Conservation (phyloP, 1,139 yeast species). For the Suhomyces chickasaworum region DNA sequence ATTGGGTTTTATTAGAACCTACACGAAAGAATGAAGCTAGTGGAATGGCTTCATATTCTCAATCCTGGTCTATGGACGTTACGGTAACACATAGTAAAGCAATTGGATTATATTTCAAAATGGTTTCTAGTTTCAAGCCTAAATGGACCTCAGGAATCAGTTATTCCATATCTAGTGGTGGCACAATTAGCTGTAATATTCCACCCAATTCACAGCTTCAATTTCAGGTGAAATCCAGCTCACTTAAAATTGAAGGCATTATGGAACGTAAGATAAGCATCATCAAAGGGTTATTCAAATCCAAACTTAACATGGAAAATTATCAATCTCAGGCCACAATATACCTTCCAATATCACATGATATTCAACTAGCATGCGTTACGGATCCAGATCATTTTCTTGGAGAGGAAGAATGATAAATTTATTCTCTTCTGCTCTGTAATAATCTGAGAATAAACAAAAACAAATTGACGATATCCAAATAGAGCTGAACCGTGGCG, state of each 20-base stretch:
- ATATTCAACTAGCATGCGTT: constrained; percentile 30
- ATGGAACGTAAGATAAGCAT: constrained; percentile 21
- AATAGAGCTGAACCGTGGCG: constrained; percentile 73
- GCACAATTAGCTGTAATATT: constrained; percentile 25
- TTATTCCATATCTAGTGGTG: constrained; percentile 21
- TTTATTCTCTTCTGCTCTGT: constrained; percentile 46
- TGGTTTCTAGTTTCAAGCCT: constrained; percentile 20
- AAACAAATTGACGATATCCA: constrained; percentile 82
- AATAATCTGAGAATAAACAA: constrained; percentile 72
- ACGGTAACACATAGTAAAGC: constrained; percentile 17
- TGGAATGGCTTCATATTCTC: constrained; percentile 23
- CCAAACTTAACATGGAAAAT: constrained; percentile 18
- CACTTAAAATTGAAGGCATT: constrained; percentile 19
- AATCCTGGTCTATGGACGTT: constrained; percentile 27
- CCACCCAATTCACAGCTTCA: constrained; percentile 25
- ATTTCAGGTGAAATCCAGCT: constrained; percentile 23
- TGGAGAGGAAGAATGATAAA: too few species aligned
- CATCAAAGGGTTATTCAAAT: background rate
- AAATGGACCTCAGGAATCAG: constrained; percentile 16
- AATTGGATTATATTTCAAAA: constrained; percentile 19
- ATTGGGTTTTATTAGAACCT: constrained; percentile 17
- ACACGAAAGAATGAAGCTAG: constrained; percentile 15
- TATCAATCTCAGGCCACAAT: constrained; percentile 9
- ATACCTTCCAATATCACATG: constrained; percentile 16
- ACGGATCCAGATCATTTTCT: too few species aligned